Evolutionary conservation across 176 grass and related monocot species (phyloP).

Genomic region (Triticum aestivum): IWGSC_CS_RefSeq_v2.1 NC_057800.1:481559029-481559528

Average conservation of each 20-base stretch:
- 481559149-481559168: conserved; percentile 10
- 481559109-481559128: conserved; percentile 26
- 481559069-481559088: neutral
- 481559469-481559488: conserved; percentile 21
- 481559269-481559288: conserved; percentile 32
- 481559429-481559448: conserved; percentile 14
- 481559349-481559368: conserved; percentile 13
- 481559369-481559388: conserved; percentile 4
- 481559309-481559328: neutral
- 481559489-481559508: conserved; percentile 26
- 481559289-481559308: neutral
- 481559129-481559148: conserved; percentile 28
- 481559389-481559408: conserved; percentile 33
- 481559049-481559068: neutral
- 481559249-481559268: conserved; percentile 10
- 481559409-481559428: conserved; percentile 12
- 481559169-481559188: conserved; percentile 36
- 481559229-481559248: conserved; percentile 30
- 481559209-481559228: conserved; percentile 26
- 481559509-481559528: neutral
- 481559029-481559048: neutral
- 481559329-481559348: conserved; percentile 12
- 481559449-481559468: conserved; percentile 22
- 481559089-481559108: conserved; percentile 11
- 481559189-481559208: conserved; percentile 32